Base-by-base conservation (phyloP, 176 grass and related monocot genomes). In the Zizania latifolia region DNA sequence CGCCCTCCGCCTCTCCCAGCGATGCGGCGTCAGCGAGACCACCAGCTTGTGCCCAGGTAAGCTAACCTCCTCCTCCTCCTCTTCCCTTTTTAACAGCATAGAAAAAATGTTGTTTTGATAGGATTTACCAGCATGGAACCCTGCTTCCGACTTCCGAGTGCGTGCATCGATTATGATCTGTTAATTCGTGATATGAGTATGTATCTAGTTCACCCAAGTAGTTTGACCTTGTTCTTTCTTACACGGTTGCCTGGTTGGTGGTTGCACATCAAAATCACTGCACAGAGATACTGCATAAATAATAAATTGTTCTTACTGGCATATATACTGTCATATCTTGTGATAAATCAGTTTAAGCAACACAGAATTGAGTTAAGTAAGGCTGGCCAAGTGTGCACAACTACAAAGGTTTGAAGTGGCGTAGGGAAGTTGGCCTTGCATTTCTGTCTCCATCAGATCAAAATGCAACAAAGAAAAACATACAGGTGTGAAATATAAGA, bases 1-100 rank as follows among this genome's bases (percentile, higher is more conserved):
- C 4, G 77, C 86, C 35, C 77, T 84, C 65, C 46, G 58, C 65
- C 48, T 89, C 64, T 80, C 82, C 77, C 61, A 63, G 63, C 82
- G 82, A 19, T 89, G 81, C 82, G 82, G 81, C 57, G 11, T 84
- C 81, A 17, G 3, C 45, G 61, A 78, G 28, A 78, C 81, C 62
- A 55, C 70, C 81, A 30, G 28, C 54, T 58, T 56, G 54, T 88
- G 86, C 81, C 9, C 46, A 15, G 16, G 86, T 88, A 88, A 74
- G 15, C 33, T 4, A 7, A 8, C 5, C 10, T 5, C 8, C 1
- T 15, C 63, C 1, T 21, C 3, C 17, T 40, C 15, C 22, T 31
- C 24, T 56, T 1, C 0, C 4, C 19, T 15, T 2, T 9, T 58
- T 46, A 8, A 53, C 43, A 0, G 16, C 4, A 6, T n/a, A n/a